Conservation (phyloP, 345 rosid species). For the Brassica nigra region DNA sequence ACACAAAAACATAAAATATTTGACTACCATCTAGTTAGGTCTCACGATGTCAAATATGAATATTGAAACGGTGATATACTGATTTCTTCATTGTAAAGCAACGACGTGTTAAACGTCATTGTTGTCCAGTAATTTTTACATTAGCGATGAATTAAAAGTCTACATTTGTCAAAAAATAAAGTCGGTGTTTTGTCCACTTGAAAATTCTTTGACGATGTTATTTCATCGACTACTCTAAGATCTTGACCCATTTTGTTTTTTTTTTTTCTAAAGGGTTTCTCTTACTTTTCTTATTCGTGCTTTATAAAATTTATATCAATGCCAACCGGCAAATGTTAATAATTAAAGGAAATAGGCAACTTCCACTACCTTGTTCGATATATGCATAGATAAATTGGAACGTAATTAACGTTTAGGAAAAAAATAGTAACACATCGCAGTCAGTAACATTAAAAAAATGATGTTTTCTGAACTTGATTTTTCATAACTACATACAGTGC, state of each 20-base stretch:
- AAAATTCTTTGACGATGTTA: neutral
- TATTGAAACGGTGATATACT: neutral
- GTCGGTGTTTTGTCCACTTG: neutral
- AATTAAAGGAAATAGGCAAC: neutral
- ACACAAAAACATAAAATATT: neutral
- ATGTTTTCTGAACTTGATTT: neutral
- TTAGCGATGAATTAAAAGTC: neutral
- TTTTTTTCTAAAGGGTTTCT: neutral
- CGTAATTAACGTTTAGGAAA: neutral
- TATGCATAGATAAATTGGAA: neutral
- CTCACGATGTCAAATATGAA: neutral
- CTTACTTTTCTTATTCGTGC: neutral
- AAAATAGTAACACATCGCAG: neutral
- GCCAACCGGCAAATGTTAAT: neutral
- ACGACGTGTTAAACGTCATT: neutral
- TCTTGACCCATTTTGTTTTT: neutral
- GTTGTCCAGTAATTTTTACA: neutral
- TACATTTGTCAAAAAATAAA: neutral
- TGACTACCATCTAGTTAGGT: neutral
- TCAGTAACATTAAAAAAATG: neutral
- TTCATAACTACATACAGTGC: conserved; percentile 8
- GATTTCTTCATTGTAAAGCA: neutral
- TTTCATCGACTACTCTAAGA: neutral
- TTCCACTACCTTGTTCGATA: conserved; percentile 9
- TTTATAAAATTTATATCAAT: neutral